A percentile compares a stretch with the other conserved stretches of the same genome.
Conservation (phyloP, 2,329 filamentous ascomycete genomes). For the Colletotrichum theobromicola region DNA sequence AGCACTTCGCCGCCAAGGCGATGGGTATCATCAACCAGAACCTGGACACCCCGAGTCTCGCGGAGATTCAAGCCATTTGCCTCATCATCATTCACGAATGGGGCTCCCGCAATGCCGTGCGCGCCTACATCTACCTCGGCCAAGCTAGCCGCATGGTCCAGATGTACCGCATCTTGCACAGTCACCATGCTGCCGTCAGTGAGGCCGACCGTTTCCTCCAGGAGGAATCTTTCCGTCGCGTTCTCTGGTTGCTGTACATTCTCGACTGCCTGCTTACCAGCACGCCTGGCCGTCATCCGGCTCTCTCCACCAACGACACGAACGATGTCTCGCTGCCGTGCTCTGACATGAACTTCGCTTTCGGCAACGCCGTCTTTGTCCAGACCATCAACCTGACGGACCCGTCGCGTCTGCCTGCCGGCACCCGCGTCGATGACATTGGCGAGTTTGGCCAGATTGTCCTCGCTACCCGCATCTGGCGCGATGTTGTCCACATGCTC, state of each 20-base stretch:
- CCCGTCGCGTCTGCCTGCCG: conserved; percentile 39
- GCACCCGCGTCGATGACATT: conserved; percentile 53
- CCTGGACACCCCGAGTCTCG: conserved; percentile 63
- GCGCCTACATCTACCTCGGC: conserved; percentile 67
- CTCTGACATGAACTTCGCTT: conserved; percentile 67
- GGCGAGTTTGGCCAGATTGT: conserved; percentile 69
- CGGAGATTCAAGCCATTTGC: conserved; percentile 66
- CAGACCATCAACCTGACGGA: conserved; percentile 56
- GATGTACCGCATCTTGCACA: conserved; percentile 66
- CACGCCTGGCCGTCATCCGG: conserved; percentile 64
- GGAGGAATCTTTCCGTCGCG: conserved; percentile 66
- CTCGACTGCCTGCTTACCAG: conserved; percentile 67
- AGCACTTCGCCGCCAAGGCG: conserved; percentile 64
- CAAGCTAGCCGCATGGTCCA: conserved; percentile 69
- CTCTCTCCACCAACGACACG: conserved; percentile 59
- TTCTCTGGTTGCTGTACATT: conserved; percentile 67
- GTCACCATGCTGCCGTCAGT: conserved; percentile 54
- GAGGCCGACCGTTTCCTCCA: conserved; percentile 63
- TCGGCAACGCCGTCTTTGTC: conserved; percentile 63
- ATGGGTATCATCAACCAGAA: conserved; percentile 62
- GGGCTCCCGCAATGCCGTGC: conserved; percentile 65
- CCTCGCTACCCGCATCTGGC: conserved; percentile 65
- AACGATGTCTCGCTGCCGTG: conserved; percentile 63
- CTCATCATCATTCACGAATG: conserved; percentile 68
- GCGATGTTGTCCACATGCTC: conserved; percentile 66